Conservation (phyloP, 2,329 filamentous ascomycete species). For the Trichophyton equinum region DNA sequence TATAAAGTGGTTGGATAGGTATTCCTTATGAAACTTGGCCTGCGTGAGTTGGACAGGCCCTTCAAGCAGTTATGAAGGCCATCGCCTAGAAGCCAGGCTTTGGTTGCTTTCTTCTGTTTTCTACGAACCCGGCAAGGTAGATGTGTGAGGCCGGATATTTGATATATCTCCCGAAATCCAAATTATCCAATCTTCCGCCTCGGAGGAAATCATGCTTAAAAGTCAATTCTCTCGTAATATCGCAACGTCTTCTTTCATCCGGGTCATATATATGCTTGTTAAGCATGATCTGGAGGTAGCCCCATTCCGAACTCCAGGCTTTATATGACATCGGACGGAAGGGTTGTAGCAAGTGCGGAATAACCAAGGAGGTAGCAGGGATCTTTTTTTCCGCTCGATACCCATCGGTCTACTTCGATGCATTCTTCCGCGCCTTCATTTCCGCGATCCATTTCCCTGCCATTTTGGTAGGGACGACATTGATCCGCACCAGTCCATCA, state of each 20-base stretch:
- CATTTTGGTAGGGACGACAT: slow-evolving; percentile 61
- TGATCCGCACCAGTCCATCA: slow-evolving; percentile 71
- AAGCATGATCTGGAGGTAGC: background rate
- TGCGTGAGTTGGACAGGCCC: background rate
- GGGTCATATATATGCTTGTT: background rate
- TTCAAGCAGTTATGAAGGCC: background rate
- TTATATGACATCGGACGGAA: background rate
- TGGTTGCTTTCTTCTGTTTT: background rate
- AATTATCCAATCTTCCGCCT: background rate
- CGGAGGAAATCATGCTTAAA: background rate
- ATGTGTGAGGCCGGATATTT: background rate
- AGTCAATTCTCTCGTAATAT: background rate
- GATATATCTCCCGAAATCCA: background rate
- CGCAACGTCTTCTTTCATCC: background rate
- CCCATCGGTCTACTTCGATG: background rate
- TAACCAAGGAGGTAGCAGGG: too few relatives aligned
- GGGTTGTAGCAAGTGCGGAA: background rate
- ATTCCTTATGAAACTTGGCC: background rate
- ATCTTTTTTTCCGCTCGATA: background rate
- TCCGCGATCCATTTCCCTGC: slow-evolving; percentile 67
- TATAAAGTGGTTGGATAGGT: background rate
- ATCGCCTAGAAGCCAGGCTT: background rate
- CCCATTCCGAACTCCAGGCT: background rate
- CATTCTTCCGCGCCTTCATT: slow-evolving; percentile 59
- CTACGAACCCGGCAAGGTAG: background rate